Conservation (phyloP, 305 asterid genomes). For the Solanum hybrid region DNA sequence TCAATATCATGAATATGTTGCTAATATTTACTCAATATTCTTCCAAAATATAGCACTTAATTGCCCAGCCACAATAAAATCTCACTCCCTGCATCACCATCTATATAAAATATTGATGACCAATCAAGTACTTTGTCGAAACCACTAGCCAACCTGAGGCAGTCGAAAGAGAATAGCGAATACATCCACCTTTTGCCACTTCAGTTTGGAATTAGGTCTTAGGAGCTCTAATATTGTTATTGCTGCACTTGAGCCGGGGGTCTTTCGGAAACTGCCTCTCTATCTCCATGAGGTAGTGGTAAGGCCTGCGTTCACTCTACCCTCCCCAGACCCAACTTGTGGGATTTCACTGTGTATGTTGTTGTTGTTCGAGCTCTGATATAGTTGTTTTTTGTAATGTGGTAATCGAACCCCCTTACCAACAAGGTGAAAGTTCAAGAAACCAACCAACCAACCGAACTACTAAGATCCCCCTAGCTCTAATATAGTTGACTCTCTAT, state of each 20-base stretch:
- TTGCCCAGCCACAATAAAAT: neutral
- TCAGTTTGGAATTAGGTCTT: neutral
- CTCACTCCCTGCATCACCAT: neutral
- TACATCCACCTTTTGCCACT: neutral
- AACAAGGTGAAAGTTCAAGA: neutral
- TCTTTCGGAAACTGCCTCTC: neutral
- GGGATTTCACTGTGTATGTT: neutral
- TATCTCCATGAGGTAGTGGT: neutral
- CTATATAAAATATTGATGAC: neutral
- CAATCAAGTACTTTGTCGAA: neutral
- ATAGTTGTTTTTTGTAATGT: neutral
- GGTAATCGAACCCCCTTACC: neutral
- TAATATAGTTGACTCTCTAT: neutral
- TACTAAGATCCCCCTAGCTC: neutral
- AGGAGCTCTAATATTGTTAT: neutral
- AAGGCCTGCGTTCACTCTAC: neutral
- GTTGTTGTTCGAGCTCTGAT: neutral
- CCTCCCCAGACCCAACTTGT: neutral
- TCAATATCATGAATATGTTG: neutral
- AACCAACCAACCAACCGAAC: neutral
- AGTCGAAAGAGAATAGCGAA: neutral
- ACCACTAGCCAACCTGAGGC: neutral
- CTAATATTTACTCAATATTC: neutral
- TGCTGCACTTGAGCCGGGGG: neutral
- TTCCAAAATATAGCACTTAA: neutral